Evolutionary conservation across 768 basidiomycete genomes (phyloP), one percentile per base, ranked within the genome.

Genomic region (Auricularia sp.): DNA sequence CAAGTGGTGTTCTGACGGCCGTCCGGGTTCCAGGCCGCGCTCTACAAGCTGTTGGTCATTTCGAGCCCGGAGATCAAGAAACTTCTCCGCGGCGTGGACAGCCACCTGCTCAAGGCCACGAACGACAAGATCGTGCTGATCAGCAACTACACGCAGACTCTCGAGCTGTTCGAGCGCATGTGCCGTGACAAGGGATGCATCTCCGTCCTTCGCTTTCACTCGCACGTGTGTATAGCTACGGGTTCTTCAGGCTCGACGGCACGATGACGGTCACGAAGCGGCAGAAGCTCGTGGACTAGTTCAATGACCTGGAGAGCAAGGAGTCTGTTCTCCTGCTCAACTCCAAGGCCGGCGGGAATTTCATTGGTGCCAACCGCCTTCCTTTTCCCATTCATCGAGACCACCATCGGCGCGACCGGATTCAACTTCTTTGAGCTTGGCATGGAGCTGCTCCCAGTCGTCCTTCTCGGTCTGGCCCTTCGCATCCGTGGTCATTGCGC

Each of bases 341-440:
- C 71, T 95, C 93, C 69, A 95, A 97, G 74, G 94, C 94, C 39
- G 94, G 94, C 63, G 94, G 94, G 81, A 98, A 98, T 74, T 82
- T 98, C 61, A 96, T 98, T 70, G 94, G 95, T 13, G 94, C 94
- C 8, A 97, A 97, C 73, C 85, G 95, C 39, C 81, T 96, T 98
- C 63, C 78, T 98, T 14, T 98, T 97, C n/a, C n/a, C n/a, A n/a
- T n/a, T n/a, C n/a, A n/a, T n/a, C n/a, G n/a, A n/a, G n/a, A n/a
- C n/a, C n/a, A n/a, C n/a, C n/a, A n/a, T n/a, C n/a, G n/a, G n/a
- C n/a, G n/a, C n/a, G n/a, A n/a, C n/a, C n/a, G n/a, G n/a, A n/a
- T n/a, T n/a, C n/a, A n/a, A n/a, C n/a, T n/a, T n/a, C n/a, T n/a
- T n/a, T n/a, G n/a, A n/a, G n/a, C n/a, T n/a, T n/a, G n/a, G n/a